These are phyloP conservation scores for Cronartium quercuum DNA, from an alignment of 1,284 basidiomycete species.

Conservation along the genomic window DNA sequence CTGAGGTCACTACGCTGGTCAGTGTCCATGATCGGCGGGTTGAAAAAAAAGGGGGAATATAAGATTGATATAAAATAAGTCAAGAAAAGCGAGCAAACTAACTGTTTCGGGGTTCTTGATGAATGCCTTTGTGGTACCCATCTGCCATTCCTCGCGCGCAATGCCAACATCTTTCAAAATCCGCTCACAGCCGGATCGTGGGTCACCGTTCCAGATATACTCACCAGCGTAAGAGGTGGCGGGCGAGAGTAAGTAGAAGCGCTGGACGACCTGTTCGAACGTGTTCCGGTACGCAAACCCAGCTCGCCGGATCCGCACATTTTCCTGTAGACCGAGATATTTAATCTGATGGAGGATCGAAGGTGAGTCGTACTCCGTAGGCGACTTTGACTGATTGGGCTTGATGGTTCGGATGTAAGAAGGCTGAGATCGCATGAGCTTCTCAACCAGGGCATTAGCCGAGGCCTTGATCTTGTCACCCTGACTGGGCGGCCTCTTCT, in stretches of 20 bases:
- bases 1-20: too few species aligned
- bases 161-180: constrained; percentile 95
- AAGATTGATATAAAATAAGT: not conserved
- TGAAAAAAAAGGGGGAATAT: not conserved
- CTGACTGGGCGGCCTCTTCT: constrained; percentile 95
- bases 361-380: constrained; percentile 85
- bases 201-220: constrained; percentile 90
- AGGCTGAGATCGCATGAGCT: constrained; percentile 90
- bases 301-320: constrained; percentile 91
- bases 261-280: constrained; percentile 97
- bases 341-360: constrained; percentile 98
- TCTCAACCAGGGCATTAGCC: constrained; percentile 89
- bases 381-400: constrained; percentile 92
- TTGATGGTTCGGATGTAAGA: constrained; percentile 99
- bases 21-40: not conserved
- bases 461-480: constrained; percentile 96
- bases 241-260: constrained; percentile 89
- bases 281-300: constrained; percentile 97
- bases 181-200: constrained; percentile 83
- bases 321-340: constrained; percentile 97
- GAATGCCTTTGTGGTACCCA: constrained; percentile 97
- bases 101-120: constrained; percentile 99
- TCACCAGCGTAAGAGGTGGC: constrained; percentile 96
- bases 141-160: constrained; percentile 95
- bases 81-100: too few species aligned